Conservation (phyloP, 768 basidiomycete genomes). For the Trametes punicea region DNA sequence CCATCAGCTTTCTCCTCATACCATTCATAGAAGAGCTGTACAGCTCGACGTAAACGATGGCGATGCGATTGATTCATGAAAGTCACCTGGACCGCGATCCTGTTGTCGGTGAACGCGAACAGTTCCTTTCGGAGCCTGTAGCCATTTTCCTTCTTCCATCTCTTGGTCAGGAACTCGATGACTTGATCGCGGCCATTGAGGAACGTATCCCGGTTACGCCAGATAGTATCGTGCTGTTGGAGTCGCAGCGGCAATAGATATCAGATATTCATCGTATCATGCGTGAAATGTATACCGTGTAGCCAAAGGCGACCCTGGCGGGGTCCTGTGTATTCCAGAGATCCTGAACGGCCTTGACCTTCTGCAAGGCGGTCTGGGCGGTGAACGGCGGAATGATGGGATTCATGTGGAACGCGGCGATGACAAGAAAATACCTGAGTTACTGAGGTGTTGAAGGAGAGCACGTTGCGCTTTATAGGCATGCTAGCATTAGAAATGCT, state of each 20-base stretch:
- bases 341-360: constrained; percentile 50
- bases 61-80: background rate
- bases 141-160: constrained; percentile 50
- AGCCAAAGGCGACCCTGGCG: constrained; percentile 40
- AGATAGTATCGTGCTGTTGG: constrained; percentile 39
- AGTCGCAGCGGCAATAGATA: background rate
- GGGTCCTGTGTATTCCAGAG: constrained; percentile 47
- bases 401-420: constrained; percentile 4
- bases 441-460: no score
- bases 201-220: constrained; percentile 56
- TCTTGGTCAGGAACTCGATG: constrained; percentile 43
- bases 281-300: constrained; percentile 36
- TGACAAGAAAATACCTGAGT: no score
- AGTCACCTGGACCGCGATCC: constrained; percentile 49
- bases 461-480: no score
- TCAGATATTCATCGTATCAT: background rate
- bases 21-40: constrained; percentile 42
- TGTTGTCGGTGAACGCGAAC: constrained; percentile 51
- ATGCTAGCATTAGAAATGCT: background rate
- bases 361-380: constrained; percentile 33
- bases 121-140: constrained; percentile 53
- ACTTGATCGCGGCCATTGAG: constrained; percentile 42
- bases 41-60: background rate
- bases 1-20: constrained; percentile 42
- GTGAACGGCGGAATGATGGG: constrained; percentile 30